Base-by-base conservation (phyloP, 495 filamentous ascomycete species). In the Halenospora varia region DNA sequence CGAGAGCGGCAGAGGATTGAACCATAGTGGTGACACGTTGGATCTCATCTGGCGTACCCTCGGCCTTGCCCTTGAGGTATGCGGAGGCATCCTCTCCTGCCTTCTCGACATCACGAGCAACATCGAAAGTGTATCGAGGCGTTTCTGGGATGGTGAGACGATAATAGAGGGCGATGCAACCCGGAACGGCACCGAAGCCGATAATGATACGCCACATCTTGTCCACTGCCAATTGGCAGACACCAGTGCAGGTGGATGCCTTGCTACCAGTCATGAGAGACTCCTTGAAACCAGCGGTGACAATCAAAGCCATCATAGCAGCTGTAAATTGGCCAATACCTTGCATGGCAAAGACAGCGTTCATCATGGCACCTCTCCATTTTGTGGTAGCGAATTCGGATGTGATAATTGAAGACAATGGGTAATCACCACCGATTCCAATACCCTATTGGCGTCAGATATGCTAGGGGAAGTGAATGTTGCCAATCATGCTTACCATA, bases 341-440 rank as follows among this genome's bases (percentile, higher is more conserved):
- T 67, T 92, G 89, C 83, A 90, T 92, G 59, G 88, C 82, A 65
- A 94, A 92, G 45, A 94, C 88, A 13, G 86, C 79, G n/a, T 79
- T 85, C 86, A 94, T 91, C 87, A 90, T 90, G 51, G 82, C 82
- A 57, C 87, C 88, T 59, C 88, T 73, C 83, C 84, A 87, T 64
- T 87, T 88, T 61, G 86, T 89, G 9, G 83, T 88, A 19, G 86
- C 87, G 63, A 87, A 88, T 52, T 92, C 88, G 11, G 88, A 88
- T 6, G 87, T 91, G 62, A 94, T 96, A 66, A 95, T 87, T 15
- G 86, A 86, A 18, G 85, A 89, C 15, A 96, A 77, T 0, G 91
- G 92, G 66, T 93, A 94, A 69, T 95, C 92, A 59, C 89, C 89
- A 59, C 89, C 90, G 48, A 93, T 92, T 44, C 90, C 89, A 67